A percentile compares a stretch with the other conserved stretches of the same genome.
Evolutionary conservation across 2,329 filamentous ascomycete species (phyloP).

Genomic region (Cladorrhinum sp.): DNA sequence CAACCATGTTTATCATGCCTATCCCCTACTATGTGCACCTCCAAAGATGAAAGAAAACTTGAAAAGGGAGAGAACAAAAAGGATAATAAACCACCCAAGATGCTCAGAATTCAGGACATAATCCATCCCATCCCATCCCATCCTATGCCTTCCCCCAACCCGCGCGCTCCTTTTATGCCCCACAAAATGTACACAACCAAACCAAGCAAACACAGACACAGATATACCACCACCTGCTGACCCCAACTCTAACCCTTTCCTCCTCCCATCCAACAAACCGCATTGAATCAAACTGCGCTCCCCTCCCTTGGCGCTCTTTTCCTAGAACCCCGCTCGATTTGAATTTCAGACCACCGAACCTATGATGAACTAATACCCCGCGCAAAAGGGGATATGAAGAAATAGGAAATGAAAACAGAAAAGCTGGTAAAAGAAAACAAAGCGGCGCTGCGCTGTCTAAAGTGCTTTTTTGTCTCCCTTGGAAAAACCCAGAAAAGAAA

Average conservation of each 20-base stretch:
- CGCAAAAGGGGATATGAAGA: background rate
- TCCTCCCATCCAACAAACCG: background rate
- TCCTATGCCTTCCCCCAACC: too few species aligned
- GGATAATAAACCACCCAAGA: background rate
- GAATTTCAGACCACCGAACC: background rate
- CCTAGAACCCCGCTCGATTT: background rate
- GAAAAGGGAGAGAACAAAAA: background rate
- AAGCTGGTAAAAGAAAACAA: background rate
- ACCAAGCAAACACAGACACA: background rate
- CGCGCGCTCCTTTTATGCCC: background rate
- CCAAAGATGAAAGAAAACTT: background rate
- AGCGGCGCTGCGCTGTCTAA: background rate
- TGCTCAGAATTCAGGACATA: background rate
- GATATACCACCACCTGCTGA: background rate
- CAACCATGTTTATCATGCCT: background rate
- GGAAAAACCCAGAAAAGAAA: background rate
- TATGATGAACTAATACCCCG: background rate
- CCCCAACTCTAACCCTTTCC: background rate
- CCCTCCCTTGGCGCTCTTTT: background rate
- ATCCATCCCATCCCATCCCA: background rate
- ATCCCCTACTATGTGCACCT: background rate
- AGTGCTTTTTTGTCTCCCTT: background rate
- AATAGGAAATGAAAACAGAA: background rate
- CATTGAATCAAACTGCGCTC: background rate
- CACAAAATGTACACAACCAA: background rate